Evolutionary conservation across 106 monocot genomes (phyloP).

Genomic region (Dendrobium nobile): DNA sequence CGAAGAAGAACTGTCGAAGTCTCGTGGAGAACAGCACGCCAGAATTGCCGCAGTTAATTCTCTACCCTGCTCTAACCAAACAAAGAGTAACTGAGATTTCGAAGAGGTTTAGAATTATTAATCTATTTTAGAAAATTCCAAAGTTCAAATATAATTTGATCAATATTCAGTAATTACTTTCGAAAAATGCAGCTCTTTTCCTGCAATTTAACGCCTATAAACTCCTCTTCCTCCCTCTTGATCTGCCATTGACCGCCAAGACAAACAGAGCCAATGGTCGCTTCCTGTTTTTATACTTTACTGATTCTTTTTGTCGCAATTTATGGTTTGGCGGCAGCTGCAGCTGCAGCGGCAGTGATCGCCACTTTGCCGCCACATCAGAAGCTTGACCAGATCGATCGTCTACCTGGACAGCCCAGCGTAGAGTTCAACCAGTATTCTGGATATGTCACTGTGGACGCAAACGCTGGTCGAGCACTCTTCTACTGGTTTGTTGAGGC

Average conservation of each 20-base stretch:
- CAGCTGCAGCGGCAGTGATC: not conserved
- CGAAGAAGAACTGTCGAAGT: not conserved
- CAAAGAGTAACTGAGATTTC: not conserved
- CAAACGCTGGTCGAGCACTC: constrained; percentile 64
- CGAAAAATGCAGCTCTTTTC: not conserved
- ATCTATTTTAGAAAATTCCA: not conserved
- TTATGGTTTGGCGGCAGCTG: not conserved
- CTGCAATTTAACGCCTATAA: constrained; percentile 3
- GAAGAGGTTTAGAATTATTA: not conserved
- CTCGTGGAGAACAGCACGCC: not conserved
- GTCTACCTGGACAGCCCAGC: constrained; percentile 63
- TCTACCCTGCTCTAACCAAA: not conserved
- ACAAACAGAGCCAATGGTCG: constrained; percentile 1
- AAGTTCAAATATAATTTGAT: not conserved
- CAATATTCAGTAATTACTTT: not conserved
- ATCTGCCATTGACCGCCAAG: not conserved
- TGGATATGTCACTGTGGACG: constrained; percentile 84
- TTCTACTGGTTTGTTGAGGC: constrained; percentile 96
- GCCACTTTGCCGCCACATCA: constrained; percentile 9
- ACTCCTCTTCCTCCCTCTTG: not conserved
- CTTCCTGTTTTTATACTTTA: not conserved
- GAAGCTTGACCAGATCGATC: constrained; percentile 54
- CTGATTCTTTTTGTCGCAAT: not conserved
- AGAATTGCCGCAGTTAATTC: not conserved
- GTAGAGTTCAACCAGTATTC: constrained; percentile 70